A percentile compares a stretch with the other conserved stretches of the same genome.
phyloP scores from a whole-genome alignment of 768 basidiomycete species.

The Pleurotus platypus region DNA sequence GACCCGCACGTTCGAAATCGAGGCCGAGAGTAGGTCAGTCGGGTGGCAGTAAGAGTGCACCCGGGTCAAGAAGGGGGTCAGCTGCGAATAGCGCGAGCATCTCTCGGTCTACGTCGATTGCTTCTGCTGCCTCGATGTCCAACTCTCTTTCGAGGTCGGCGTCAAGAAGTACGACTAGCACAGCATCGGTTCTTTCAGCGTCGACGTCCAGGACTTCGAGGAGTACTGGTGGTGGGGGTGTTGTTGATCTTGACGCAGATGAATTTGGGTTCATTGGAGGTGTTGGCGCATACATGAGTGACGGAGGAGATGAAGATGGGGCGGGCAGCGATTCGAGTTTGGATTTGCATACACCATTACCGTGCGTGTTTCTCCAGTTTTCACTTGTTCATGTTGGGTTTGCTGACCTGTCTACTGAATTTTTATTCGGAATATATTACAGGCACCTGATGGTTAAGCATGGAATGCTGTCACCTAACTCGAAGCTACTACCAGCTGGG shows the following conservation, averaged over 20 bases:
- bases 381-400: conserved; percentile 6
- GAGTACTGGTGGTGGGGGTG: background rate
- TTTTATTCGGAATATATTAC: background rate
- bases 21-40: background rate
- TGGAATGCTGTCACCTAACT: conserved; percentile 63
- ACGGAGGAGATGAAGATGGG: conserved; percentile 7
- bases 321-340: conserved; percentile 52
- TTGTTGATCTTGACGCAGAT: background rate
- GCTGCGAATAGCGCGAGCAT: background rate
- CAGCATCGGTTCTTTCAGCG: no score
- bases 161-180: conserved; percentile 1
- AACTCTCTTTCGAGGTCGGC: background rate
- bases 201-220: no score
- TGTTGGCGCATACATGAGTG: background rate
- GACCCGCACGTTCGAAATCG: conserved; percentile 16
- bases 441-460: conserved; percentile 67
- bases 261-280: background rate
- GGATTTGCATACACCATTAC: conserved; percentile 65
- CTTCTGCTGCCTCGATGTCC: no score
- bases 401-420: conserved; percentile 2
- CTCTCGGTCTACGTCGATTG: no score
- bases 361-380: conserved; percentile 39
- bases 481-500: conserved; percentile 52
- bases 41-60: background rate
- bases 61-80: background rate